Evolutionary conservation across 2,329 filamentous ascomycete species (phyloP), one percentile per base, ranked within the genome.

Genomic region (Phyllosticta capitalensis): DNA sequence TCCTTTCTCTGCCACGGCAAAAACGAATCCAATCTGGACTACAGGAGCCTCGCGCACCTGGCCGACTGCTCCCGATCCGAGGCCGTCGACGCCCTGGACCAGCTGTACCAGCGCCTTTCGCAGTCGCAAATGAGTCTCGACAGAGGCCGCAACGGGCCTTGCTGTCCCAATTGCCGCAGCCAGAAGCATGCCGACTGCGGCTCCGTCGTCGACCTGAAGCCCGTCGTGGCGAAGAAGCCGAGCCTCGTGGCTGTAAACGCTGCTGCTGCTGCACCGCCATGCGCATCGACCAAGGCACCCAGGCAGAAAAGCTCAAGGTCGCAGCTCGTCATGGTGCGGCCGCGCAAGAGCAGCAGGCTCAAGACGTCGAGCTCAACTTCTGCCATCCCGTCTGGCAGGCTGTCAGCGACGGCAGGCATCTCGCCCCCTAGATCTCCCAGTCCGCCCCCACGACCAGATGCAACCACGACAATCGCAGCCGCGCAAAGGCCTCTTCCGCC

Each of bases 31-130:
- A 64, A 69, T 33, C 65, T 78, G 20, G 75, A 79, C 67, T 79
- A 76, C 64, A 71, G 68, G 52, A 73, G 73, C 1, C 64, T 79
- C 52, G 77, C 73, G n/a, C 69, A 67, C 55, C 65, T 79, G 24
- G 77, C 76, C n/a, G 75, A 79, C 56, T 63, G 65, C 7, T 76
- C 76, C 14, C 66, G 77, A n/a, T 61, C 67, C n/a, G 75, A 79
- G 52, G 76, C 76, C 19, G 66, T 78, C 53, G 66, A 69, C 12
- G 71, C 74, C 17, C 67, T 79, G 55, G 71, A 71, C 28, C 68
- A 74, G 58, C 69, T 79, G 9, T 74, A 69, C 61, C 65, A 68
- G 26, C 69, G 74, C 51, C 60, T 75, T 54, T 72, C 71, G 48
- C 69, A 71, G 38, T 72, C 72, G 20, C 69, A 72, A 58, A 55